phyloP scores from a whole-genome alignment of 2,329 filamentous ascomycete species.

The Amphichorda felina region DNA sequence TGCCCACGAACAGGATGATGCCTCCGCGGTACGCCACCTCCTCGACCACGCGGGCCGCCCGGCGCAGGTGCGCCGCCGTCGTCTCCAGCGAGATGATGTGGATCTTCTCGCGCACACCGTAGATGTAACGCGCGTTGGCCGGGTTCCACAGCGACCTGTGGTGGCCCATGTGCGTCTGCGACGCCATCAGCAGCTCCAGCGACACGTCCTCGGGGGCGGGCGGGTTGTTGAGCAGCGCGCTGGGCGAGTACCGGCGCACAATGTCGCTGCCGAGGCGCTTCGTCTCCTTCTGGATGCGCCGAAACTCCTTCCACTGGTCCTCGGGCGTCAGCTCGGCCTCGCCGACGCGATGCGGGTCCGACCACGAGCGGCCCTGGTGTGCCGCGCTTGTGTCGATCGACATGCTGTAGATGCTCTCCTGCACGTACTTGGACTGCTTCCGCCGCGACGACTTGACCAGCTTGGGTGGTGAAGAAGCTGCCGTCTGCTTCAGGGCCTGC shows the following conservation, averaged over 20 bases:
- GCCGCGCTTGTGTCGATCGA: constrained; percentile 18
- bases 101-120: constrained; percentile 74
- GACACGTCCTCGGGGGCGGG: constrained; percentile 71
- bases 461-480: constrained; percentile 9
- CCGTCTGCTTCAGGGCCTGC: constrained; percentile 1
- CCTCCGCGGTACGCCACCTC: constrained; percentile 76
- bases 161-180: constrained; percentile 84
- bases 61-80: constrained; percentile 80
- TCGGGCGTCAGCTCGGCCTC: constrained; percentile 21
- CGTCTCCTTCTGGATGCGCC: constrained; percentile 28
- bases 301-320: constrained; percentile 26
- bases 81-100: constrained; percentile 90
- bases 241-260: constrained; percentile 49
- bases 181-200: constrained; percentile 80
- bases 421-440: constrained; percentile 20
- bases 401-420: constrained; percentile 20
- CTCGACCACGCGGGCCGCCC: constrained; percentile 84
- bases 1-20: constrained; percentile 84
- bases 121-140: constrained; percentile 86
- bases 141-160: constrained; percentile 89
- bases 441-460: background rate
- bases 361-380: constrained; percentile 20
- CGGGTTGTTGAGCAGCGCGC: constrained; percentile 57
- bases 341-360: constrained; percentile 16
- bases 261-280: constrained; percentile 35